phyloP scores from a whole-genome alignment of 768 basidiomycete genomes.

The Podaxis carcinomalis region DNA sequence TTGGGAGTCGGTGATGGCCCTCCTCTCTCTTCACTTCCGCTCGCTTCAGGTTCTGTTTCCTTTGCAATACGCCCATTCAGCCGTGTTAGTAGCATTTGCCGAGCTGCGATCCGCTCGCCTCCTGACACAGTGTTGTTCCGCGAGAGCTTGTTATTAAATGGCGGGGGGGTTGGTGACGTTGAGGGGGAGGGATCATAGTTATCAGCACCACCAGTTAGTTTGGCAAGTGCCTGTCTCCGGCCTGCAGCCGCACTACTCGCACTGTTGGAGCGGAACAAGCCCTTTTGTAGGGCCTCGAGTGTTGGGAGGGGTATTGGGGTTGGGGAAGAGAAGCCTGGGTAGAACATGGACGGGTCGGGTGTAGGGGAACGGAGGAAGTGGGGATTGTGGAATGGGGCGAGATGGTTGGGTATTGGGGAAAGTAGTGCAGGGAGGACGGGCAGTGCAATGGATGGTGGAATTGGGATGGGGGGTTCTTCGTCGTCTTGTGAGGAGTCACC shows the following conservation, averaged over 20 bases:
- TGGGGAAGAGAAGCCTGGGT: slow-evolving; percentile 62
- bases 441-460: slow-evolving; percentile 30
- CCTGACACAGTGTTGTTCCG: slow-evolving; percentile 84
- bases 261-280: slow-evolving; percentile 87
- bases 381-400: slow-evolving; percentile 42
- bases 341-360: slow-evolving; percentile 51
- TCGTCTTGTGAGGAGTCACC: slow-evolving; percentile 71
- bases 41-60: slow-evolving; percentile 61
- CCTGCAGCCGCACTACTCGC: slow-evolving; percentile 71
- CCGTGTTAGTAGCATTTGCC: slow-evolving; percentile 61
- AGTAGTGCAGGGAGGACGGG: slow-evolving; percentile 44
- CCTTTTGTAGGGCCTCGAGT: slow-evolving; percentile 72
- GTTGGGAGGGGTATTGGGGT: slow-evolving; percentile 65
- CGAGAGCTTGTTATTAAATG: slow-evolving; percentile 35
- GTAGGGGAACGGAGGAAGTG: slow-evolving; percentile 49
- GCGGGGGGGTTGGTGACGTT: slow-evolving; percentile 43
- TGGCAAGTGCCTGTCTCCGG: slow-evolving; percentile 75
- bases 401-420: slow-evolving; percentile 42
- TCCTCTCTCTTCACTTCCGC: slow-evolving; percentile 52
- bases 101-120: slow-evolving; percentile 71
- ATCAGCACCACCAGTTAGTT: slow-evolving; percentile 76
- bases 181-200: slow-evolving; percentile 60
- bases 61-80: slow-evolving; percentile 55
- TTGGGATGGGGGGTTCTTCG: slow-evolving; percentile 38
- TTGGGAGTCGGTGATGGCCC: slow-evolving; percentile 46